phyloP scores from a whole-genome alignment of 139 green algal species.

The Edaphochlamys debaryana region DNA sequence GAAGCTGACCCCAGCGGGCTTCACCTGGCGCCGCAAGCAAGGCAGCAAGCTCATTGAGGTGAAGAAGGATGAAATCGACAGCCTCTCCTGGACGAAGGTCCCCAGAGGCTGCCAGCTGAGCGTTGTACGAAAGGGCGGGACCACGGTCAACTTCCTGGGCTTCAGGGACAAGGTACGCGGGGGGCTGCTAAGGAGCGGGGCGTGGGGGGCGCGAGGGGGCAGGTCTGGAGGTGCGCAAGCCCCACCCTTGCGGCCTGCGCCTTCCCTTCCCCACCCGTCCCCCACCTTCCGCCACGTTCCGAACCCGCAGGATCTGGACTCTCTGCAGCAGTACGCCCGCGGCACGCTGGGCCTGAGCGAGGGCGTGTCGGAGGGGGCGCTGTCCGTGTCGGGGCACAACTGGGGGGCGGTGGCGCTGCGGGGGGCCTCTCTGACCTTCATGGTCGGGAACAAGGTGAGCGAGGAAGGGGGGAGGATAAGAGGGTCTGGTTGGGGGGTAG shows the following conservation, averaged over 20 bases:
- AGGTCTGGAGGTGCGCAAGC: too few relatives aligned
- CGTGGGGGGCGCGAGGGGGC: background rate
- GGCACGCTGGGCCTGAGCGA: slow-evolving; percentile 27
- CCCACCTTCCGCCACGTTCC: background rate
- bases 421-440: slow-evolving; percentile 80
- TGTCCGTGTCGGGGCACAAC: slow-evolving; percentile 72
- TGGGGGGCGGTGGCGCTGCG: slow-evolving; percentile 79
- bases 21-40: slow-evolving; percentile 63
- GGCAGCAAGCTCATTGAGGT: slow-evolving; percentile 67
- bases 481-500: too few relatives aligned
- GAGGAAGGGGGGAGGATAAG: too few relatives aligned
- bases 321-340: slow-evolving; percentile 42
- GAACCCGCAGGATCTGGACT: slow-evolving; percentile 52
- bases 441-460: slow-evolving; percentile 74
- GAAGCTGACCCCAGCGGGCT: slow-evolving; percentile 47
- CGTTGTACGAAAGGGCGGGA: slow-evolving; percentile 57
- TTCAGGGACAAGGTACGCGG: slow-evolving; percentile 74
- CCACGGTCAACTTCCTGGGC: slow-evolving; percentile 74
- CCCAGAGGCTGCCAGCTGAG: slow-evolving; percentile 69
- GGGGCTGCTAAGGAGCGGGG: too few relatives aligned
- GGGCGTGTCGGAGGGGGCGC: slow-evolving; percentile 43
- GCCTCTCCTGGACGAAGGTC: slow-evolving; percentile 71
- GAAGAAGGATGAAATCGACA: slow-evolving; percentile 71
- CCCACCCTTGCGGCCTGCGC: background rate
- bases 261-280: background rate